Percentiles rank a stretch among this genome's conserved stretches.
phyloP scores from a whole-genome alignment of 164 flowering plant species.

The Vitis rupestris region DNA sequence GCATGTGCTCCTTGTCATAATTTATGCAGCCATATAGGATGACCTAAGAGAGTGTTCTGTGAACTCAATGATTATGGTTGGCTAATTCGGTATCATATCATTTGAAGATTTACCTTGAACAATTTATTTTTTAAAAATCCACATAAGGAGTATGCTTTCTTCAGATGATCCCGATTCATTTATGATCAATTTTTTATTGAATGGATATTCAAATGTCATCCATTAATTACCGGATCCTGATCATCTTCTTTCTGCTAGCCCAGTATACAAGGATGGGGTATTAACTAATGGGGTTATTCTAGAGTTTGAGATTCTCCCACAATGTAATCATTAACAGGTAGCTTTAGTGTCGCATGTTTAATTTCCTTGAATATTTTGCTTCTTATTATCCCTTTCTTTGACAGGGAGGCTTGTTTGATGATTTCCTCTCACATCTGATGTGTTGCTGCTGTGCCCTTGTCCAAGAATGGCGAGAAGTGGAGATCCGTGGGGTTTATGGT shows the following conservation, averaged over 20 bases:
- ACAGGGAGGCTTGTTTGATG: slow-evolving; percentile 91
- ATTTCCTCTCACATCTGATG: slow-evolving; percentile 91
- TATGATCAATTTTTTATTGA: background rate
- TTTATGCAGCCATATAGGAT: background rate
- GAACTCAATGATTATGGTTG: background rate
- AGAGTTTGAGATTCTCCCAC: background rate
- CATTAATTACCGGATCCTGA: background rate
- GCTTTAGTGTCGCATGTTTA: background rate
- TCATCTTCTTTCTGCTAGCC: background rate
- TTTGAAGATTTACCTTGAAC: background rate
- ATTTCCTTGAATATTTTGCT: background rate
- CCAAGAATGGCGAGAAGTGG: slow-evolving; percentile 99
- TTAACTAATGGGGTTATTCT: background rate
- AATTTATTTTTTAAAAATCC: too few relatives aligned
- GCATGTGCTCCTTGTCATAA: background rate
- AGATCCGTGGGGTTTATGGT: slow-evolving; percentile 85
- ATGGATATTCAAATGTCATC: background rate
- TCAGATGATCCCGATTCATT: background rate
- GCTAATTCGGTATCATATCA: background rate
- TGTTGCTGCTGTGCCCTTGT: slow-evolving; percentile 98
- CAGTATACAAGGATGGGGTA: background rate
- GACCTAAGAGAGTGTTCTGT: background rate
- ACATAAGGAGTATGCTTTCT: too few relatives aligned
- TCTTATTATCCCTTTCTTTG: slow-evolving; percentile 7
- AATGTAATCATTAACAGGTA: background rate